A percentile compares a stretch with the other conserved stretches of the same genome.
Conservation (phyloP, 2,329 filamentous ascomycete species). For the Sporothrix protearum region DNA sequence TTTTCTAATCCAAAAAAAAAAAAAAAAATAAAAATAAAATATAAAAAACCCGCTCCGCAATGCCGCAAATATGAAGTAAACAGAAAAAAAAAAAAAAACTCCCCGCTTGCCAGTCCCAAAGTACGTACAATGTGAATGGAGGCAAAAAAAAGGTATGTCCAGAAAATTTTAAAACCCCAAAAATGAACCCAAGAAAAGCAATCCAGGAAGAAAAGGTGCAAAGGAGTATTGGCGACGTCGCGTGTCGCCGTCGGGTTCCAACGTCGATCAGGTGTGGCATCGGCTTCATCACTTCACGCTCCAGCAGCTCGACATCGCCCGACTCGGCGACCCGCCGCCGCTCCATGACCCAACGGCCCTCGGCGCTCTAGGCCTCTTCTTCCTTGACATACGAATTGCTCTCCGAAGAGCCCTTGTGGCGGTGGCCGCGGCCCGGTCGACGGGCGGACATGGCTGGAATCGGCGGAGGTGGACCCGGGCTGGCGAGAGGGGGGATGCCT, state of each 20-base stretch:
- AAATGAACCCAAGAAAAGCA: background rate
- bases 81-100: background rate
- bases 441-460: constrained; percentile 27
- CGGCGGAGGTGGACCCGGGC: constrained; percentile 8
- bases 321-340: constrained; percentile 61
- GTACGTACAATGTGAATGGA: too few species aligned
- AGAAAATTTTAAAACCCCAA: too few species aligned
- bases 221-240: too few species aligned
- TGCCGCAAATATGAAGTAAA: background rate
- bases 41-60: background rate
- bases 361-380: constrained; percentile 56
- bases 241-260: too few species aligned
- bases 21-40: background rate
- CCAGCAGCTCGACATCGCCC: constrained; percentile 63
- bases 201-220: too few species aligned
- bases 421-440: constrained; percentile 47
- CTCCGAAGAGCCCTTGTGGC: constrained; percentile 57
- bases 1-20: too few species aligned
- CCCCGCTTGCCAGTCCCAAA: background rate
- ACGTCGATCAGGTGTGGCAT: constrained; percentile 40
- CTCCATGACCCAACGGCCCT: constrained; percentile 67
- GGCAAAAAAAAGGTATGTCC: background rate
- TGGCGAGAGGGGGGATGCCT: background rate
- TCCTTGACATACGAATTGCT: constrained; percentile 67
- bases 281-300: constrained; percentile 59